phyloP scores from a whole-genome alignment of 2,329 filamentous ascomycete species.

The Apiospora hydei region DNA sequence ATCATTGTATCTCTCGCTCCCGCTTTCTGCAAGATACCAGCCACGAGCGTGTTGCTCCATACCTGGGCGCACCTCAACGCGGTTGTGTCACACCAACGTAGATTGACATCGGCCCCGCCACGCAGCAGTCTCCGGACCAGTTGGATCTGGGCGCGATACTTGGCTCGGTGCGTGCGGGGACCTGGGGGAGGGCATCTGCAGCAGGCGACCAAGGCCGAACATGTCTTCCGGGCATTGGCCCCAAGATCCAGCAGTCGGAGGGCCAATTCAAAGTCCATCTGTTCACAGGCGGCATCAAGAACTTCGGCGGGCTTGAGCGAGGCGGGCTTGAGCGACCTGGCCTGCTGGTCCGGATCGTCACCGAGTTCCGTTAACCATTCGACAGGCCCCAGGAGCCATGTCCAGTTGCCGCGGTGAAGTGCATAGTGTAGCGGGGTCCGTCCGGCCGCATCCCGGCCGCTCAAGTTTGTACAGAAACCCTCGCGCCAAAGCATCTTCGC shows the following conservation, averaged over 20 bases:
- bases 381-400: not conserved
- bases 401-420: not conserved
- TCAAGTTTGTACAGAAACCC: not conserved
- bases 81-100: not conserved
- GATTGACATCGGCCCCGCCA: not conserved
- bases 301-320: too few species aligned
- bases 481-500: not conserved
- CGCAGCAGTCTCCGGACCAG: not conserved
- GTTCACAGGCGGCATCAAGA: not conserved
- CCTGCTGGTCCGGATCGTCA: not conserved
- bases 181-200: too few species aligned
- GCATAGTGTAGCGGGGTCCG: not conserved
- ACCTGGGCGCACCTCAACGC: not conserved
- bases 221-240: not conserved
- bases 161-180: too few species aligned
- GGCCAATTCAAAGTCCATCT: not conserved
- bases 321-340: too few species aligned
- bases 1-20: not conserved
- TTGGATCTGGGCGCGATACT: too few species aligned
- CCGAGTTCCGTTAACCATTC: not conserved
- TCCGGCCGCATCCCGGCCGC: not conserved
- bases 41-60: not conserved
- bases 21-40: not conserved
- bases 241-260: not conserved
- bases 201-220: not conserved